phyloP scores from a whole-genome alignment of 805 yeast genomes.

The Metschnikowia gruessii region DNA sequence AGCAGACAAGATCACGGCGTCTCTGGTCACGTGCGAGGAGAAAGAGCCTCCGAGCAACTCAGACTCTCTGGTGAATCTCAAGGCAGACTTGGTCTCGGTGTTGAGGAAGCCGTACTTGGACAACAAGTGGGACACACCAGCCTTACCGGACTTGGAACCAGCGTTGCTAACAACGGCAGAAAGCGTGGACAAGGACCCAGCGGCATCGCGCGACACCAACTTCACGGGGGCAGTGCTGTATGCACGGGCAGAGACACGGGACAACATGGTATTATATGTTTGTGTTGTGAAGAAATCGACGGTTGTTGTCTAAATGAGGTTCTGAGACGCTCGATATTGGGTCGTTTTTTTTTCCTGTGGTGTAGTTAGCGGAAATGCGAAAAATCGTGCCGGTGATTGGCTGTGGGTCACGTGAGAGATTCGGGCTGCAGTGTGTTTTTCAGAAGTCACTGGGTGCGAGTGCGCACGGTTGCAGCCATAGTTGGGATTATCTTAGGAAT shows the following conservation, averaged over 20 bases:
- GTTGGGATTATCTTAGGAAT: too few relatives aligned
- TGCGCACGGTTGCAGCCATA: not conserved
- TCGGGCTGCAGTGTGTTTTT: too few relatives aligned
- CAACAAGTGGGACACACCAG: conserved; percentile 85
- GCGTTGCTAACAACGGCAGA: conserved; percentile 77
- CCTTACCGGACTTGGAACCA: conserved; percentile 71
- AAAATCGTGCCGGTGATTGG: conserved; percentile 23
- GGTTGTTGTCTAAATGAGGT: not conserved
- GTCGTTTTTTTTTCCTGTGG: conserved; percentile 1
- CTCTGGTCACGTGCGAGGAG: conserved; percentile 72
- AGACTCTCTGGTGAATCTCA: conserved; percentile 90
- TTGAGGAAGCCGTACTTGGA: conserved; percentile 81
- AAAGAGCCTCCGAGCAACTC: conserved; percentile 89
- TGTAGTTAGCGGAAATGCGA: conserved; percentile 12
- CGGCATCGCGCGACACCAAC: conserved; percentile 53
- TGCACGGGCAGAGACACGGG: conserved; percentile 42
- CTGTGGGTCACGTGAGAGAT: conserved; percentile 20
- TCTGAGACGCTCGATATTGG: not conserved
- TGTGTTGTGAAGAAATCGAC: not conserved
- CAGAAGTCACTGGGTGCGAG: too few relatives aligned
- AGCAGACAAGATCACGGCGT: conserved; percentile 75
- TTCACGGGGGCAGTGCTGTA: conserved; percentile 46
- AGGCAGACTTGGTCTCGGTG: conserved; percentile 79
- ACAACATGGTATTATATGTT: conserved; percentile 29
- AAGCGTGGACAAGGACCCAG: conserved; percentile 68